Base-by-base conservation (phyloP, 352 stramenopile genomes). In the Phytophthora pisi region DNA sequence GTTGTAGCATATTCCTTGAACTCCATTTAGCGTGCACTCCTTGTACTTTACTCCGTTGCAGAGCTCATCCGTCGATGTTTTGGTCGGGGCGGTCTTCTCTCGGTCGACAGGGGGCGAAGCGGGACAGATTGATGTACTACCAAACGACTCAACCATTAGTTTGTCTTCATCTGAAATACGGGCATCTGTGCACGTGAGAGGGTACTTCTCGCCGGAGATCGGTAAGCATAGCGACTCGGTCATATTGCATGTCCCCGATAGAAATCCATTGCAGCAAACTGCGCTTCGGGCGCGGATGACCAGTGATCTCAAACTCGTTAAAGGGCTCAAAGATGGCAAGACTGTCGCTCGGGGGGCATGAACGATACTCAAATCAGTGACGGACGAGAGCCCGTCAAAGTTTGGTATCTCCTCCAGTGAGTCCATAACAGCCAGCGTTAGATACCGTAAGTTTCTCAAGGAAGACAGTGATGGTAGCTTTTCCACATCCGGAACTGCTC, bases 1-100 rank as follows among this genome's bases (percentile, higher is more conserved):
- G 61, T 81, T 86, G 40, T 74, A 81, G 57, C 75, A 84, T 31
- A 86, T 79, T 5, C 75, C 78, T 24, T 72, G 56, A 1, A 56
- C 34, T 10, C 57, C 65, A 26, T 64, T 62, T 4, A 77, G 7
- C 0, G 10, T 43, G 52, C 78, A 82, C 42, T 74, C 38, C 54
- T 74, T 75, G 62, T 69, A 81, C 26, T 79, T 63, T 13, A 63
- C 45, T 20, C 75, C 64, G 5, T 67, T 61, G 57, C 75, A 86
- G 5, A 75, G 42, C 0, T 46, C 54, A 28, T 85, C 74, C 0
- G 68, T 71, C 5, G 61, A 71, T 5, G 65, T 57, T 8, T 64
- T 36, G 3, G 63, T 77, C 5, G 74, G 66, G 0, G 61, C 70
- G 24, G 61, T 36, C 9, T 57, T 57, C 2, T 61, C 52, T 20